Evolutionary conservation across 1,139 yeast species (phyloP).

Genomic region (Candida sanyaensis): DNA sequence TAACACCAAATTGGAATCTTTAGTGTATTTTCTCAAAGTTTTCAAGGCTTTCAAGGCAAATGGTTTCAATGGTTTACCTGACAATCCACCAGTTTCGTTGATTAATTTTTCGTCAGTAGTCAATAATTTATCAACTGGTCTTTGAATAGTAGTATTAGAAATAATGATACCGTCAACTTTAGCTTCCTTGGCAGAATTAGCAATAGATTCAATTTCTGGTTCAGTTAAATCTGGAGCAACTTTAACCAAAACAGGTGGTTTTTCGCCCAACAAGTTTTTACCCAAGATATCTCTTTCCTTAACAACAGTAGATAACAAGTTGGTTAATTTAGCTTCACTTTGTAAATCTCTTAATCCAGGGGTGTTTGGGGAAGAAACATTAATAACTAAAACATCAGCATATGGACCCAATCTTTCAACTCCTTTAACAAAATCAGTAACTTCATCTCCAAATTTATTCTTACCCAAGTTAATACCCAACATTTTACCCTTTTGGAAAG

Average conservation of each 20-base stretch:
- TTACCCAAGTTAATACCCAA: constrained; percentile 88
- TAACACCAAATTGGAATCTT: constrained; percentile 68
- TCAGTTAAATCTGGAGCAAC: constrained; percentile 92
- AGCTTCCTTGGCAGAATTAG: constrained; percentile 73
- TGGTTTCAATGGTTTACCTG: constrained; percentile 91
- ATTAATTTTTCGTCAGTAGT: constrained; percentile 46
- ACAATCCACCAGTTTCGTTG: constrained; percentile 79
- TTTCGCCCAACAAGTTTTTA: constrained; percentile 39
- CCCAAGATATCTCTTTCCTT: constrained; percentile 53
- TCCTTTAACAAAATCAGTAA: constrained; percentile 82
- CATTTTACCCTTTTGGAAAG: constrained; percentile 65
- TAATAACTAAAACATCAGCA: constrained; percentile 87
- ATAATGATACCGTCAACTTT: constrained; percentile 89
- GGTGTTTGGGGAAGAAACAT: constrained; percentile 96
- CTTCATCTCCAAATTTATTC: constrained; percentile 88
- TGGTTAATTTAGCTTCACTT: constrained; percentile 69
- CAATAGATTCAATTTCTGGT: constrained; percentile 80
- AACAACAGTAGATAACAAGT: constrained; percentile 65
- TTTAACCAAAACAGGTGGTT: constrained; percentile 82
- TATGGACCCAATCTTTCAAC: constrained; percentile 76
- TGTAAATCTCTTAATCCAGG: constrained; percentile 92
- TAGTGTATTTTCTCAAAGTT: constrained; percentile 71
- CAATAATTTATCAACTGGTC: constrained; percentile 58
- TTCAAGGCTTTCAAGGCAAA: constrained; percentile 70
- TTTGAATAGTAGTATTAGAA: constrained; percentile 85